Evolutionary conservation across 176 grass and related monocot species (phyloP), one percentile per base, ranked within the genome.

Genomic region (Ananas comosus): DNA sequence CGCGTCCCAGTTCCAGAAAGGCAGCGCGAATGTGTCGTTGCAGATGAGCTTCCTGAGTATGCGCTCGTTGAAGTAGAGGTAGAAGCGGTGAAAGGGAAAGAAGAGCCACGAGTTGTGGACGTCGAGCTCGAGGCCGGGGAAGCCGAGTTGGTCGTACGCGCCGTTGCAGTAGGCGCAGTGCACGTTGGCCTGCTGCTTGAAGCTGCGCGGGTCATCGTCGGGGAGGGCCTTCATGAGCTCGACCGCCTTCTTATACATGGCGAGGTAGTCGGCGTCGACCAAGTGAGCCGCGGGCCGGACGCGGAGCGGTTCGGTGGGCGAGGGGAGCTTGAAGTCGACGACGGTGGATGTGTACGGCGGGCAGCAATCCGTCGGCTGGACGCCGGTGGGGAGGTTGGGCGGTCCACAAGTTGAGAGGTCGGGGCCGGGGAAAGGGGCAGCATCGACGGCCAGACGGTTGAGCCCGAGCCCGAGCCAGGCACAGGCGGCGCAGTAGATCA

Each of bases 1-100:
- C 51, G 83, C 80, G 67, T 94, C 90, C 90, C 86, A 94, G 78
- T 94, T 94, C 90, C 90, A 94, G 83, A 89, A 94, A 2, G 90
- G 90, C 9, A 94, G 75, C 3, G 83, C 78, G 57, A 94, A 94
- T 13, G 72, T 66, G n/a, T 86, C 83, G 73, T 94, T 86, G 16
- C 86, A 86, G 64, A 94, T 84, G 51, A 94, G 88, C 67, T 82
- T 85, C 9, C 84, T 82, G 2, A 96, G 78, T 19, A 96, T 96
- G 56, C 84, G 71, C 82, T 88, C 91, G 13, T 96, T 64, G 66
- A 96, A 96, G 67, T 91, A 81, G 51, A 80, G 4, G 68, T 91
- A 96, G 13, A 76, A 74, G 51, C 87, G 80, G 79, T 96, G 91
- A 84, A 84, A 96, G 0, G 91, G 91, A 76, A 90, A 90, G 76